A percentile compares a stretch with the other conserved stretches of the same genome.
Evolutionary conservation across 1,284 basidiomycete species (phyloP).

Genomic region (Trametes sp.): DNA sequence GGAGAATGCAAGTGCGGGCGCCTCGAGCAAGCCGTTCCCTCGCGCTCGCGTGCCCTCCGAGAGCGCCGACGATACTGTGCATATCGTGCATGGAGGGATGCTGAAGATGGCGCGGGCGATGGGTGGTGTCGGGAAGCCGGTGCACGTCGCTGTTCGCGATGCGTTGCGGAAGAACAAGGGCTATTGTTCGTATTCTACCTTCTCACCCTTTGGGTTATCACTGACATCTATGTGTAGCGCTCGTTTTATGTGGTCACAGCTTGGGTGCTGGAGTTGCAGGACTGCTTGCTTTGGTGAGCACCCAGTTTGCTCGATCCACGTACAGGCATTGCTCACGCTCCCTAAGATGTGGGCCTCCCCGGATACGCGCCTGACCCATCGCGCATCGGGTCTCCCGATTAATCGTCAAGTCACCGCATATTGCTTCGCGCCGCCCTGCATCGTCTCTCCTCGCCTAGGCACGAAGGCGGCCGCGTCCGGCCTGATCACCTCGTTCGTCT

Average conservation of each 20-base stretch:
- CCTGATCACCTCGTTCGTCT: conserved; percentile 80
- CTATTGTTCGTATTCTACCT: conserved; percentile 57
- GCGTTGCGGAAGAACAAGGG: conserved; percentile 72
- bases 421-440: conserved; percentile 82
- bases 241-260: conserved; percentile 85
- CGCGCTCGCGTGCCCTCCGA: conserved; percentile 19
- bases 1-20: too few relatives aligned
- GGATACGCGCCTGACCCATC: conserved; percentile 74
- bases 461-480: conserved; percentile 34
- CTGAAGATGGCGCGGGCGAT: conserved; percentile 79
- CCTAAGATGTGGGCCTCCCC: conserved; percentile 85
- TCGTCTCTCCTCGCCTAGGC: conserved; percentile 34
- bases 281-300: conserved; percentile 73
- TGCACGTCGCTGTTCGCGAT: conserved; percentile 76
- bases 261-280: conserved; percentile 87
- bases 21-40: conserved; percentile 15
- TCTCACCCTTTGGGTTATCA: neutral
- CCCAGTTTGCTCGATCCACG: neutral
- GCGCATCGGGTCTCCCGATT: conserved; percentile 72
- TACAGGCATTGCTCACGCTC: neutral
- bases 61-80: conserved; percentile 41
- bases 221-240: conserved; percentile 50
- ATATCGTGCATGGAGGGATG: conserved; percentile 83
- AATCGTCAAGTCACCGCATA: conserved; percentile 76
- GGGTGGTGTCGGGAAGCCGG: conserved; percentile 79